Conservation (phyloP, 768 basidiomycete genomes). For the Hericium erinaceus region DNA sequence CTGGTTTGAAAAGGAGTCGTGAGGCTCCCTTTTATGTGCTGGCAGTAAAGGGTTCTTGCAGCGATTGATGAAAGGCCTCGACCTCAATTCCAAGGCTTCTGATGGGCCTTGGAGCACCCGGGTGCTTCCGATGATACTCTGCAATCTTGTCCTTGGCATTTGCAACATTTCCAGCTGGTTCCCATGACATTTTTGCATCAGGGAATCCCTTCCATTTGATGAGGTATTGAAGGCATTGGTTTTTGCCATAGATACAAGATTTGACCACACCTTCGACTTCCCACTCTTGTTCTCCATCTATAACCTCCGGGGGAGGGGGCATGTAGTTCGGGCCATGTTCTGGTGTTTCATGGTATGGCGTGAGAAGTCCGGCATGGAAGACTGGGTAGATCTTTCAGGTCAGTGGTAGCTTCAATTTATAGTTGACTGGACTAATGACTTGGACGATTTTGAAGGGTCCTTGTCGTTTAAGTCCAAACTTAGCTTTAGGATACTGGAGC, state of each 20-base stretch:
- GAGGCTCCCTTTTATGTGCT: not conserved
- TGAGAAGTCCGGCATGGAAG: slow-evolving; percentile 7
- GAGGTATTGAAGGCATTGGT: not conserved
- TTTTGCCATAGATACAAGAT: not conserved
- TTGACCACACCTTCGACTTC: slow-evolving; percentile 5
- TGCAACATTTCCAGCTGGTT: not conserved
- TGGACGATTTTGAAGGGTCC: slow-evolving; percentile 10
- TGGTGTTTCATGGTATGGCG: slow-evolving; percentile 4
- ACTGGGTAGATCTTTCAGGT: slow-evolving; percentile 7
- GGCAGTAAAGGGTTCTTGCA: too few species aligned
- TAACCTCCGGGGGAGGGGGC: not conserved
- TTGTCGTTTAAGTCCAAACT: slow-evolving; percentile 4
- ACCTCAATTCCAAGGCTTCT: not conserved
- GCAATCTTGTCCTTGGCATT: not conserved
- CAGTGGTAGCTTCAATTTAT: slow-evolving; percentile 4
- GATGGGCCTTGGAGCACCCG: not conserved
- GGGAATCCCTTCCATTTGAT: slow-evolving; percentile 1
- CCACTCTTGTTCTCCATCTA: slow-evolving; percentile 7
- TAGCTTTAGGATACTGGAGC: not conserved
- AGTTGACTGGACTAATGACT: not conserved
- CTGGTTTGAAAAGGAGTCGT: not conserved
- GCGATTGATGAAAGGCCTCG: not conserved
- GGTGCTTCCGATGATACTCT: not conserved
- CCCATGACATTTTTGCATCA: slow-evolving; percentile 2
- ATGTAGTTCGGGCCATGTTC: slow-evolving; percentile 3